phyloP scores from a whole-genome alignment of 768 basidiomycete species.

The Rhodocollybia butyracea region DNA sequence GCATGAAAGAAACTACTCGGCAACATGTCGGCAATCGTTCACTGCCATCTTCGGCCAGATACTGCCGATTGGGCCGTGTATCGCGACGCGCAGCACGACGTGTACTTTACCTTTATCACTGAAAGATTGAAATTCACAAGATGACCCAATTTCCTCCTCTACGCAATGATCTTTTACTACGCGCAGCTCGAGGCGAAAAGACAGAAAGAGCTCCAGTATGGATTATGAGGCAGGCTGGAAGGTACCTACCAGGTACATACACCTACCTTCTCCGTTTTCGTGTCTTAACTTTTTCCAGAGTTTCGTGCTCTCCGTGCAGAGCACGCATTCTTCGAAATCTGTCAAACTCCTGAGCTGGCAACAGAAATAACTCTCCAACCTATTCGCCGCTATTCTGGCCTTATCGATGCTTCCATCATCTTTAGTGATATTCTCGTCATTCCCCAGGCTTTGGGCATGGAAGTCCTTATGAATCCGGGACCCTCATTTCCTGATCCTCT shows the following conservation, averaged over 20 bases:
- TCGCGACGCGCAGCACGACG: background rate
- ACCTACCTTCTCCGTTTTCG: constrained; percentile 9
- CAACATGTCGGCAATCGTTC: too few species aligned
- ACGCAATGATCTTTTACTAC: constrained; percentile 83
- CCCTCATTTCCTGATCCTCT: constrained; percentile 90
- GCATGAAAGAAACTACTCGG: constrained; percentile 33
- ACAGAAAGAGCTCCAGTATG: constrained; percentile 95
- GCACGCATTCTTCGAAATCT: constrained; percentile 95
- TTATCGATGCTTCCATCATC: constrained; percentile 95
- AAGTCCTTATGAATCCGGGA: constrained; percentile 89
- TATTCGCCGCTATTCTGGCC: constrained; percentile 79
- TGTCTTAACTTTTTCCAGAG: constrained; percentile 44
- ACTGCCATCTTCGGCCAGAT: background rate
- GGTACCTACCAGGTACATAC: constrained; percentile 82
- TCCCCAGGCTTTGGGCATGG: constrained; percentile 97
- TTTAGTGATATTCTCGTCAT: constrained; percentile 98
- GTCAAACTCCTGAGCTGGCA: constrained; percentile 87
- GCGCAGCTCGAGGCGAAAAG: constrained; percentile 84
- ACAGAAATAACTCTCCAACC: constrained; percentile 91
- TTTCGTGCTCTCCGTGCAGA: constrained; percentile 82
- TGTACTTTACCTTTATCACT: constrained; percentile 2
- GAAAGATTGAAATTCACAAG: constrained; percentile 2
- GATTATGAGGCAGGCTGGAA: constrained; percentile 97
- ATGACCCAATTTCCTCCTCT: constrained; percentile 65
- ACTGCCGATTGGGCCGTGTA: background rate